Evolutionary conservation across 108 stramenopile species (phyloP).

Genomic region (Seminavis robusta): DNA sequence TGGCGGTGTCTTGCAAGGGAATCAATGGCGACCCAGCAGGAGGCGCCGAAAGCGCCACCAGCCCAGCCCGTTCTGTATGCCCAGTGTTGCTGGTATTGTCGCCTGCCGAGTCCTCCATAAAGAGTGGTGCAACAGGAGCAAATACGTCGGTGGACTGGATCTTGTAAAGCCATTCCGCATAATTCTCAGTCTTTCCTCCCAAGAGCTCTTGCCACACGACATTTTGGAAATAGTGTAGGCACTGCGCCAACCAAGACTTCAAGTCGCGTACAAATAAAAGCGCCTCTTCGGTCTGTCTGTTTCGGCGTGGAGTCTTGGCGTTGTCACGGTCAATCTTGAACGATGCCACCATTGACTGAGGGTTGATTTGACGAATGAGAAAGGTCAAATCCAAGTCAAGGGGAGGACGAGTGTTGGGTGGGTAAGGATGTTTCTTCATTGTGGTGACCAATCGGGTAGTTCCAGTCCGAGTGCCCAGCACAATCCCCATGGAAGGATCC

Average conservation of each 20-base stretch:
- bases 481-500: conserved; percentile 11
- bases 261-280: conserved; percentile 26
- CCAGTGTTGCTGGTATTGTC: background rate
- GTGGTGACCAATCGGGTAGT: conserved; percentile 32
- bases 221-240: too few species aligned
- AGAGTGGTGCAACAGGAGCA: conserved; percentile 44
- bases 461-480: conserved; percentile 23
- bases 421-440: conserved; percentile 4
- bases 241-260: conserved; percentile 16
- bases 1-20: conserved; percentile 12
- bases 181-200: background rate
- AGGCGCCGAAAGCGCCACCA: too few species aligned
- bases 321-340: conserved; percentile 34
- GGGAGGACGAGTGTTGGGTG: conserved; percentile 8
- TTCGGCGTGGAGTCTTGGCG: conserved; percentile 42
- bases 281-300: conserved; percentile 36
- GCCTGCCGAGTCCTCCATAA: conserved; percentile 17
- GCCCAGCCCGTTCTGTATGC: too few species aligned
- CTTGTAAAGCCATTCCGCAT: conserved; percentile 1
- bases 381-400: conserved; percentile 42
- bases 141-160: conserved; percentile 23
- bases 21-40: conserved; percentile 5
- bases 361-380: conserved; percentile 36
- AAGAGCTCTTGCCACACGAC: too few species aligned
- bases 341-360: background rate